Base-by-base conservation (phyloP, 306 rosid genomes). In the Prunus mira region DNA sequence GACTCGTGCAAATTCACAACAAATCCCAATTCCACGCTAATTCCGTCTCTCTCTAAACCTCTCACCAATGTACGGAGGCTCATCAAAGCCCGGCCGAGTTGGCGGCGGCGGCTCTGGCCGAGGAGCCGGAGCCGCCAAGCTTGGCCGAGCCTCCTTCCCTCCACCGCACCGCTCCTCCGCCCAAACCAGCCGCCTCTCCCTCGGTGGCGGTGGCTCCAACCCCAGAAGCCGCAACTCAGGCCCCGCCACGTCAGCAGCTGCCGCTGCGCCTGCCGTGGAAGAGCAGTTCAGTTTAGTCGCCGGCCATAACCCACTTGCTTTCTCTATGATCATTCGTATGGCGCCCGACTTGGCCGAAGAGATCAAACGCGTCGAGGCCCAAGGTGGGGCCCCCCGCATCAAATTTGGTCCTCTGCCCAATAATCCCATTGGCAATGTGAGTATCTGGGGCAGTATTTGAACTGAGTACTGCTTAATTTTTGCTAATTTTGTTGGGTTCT, bases 291-390 rank as follows among this genome's bases (percentile, higher is more conserved):
- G 75, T 78, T 80, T 95, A 3, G 88, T 89, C 15, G 34, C 97
- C 22, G 97, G 99, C 7, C 85, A 50, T 49, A 84, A 92, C 64
- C 87, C 99, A 3, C 86, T 83, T n/a, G 90, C 93, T 12, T 95
- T 92, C 82, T 86, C 89, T 11, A 89, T 92, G 97, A 90, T 92
- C 75, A 95, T 95, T 69, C 81, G 88, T 38, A 80, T 95, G 43
- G 92, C 88, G 9, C 99, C 99, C 3, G 90, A 92, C 83, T 87
- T 92, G 81, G 90, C 91, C 14, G 97, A 95, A 25, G 97, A 92
- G 93, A 92, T 95, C 96, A 92, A 79, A 88, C 99, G 99, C 76
- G 85, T 87, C 63, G 99, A 95, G 76, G 85, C 93, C 56, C 91
- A 84, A 56, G 97, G 92, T 49, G 97, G 97, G 27, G 84, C 85